phyloP scores from a whole-genome alignment of 2,329 filamentous ascomycete genomes.

The Colletotrichum orchidophilum region DNA sequence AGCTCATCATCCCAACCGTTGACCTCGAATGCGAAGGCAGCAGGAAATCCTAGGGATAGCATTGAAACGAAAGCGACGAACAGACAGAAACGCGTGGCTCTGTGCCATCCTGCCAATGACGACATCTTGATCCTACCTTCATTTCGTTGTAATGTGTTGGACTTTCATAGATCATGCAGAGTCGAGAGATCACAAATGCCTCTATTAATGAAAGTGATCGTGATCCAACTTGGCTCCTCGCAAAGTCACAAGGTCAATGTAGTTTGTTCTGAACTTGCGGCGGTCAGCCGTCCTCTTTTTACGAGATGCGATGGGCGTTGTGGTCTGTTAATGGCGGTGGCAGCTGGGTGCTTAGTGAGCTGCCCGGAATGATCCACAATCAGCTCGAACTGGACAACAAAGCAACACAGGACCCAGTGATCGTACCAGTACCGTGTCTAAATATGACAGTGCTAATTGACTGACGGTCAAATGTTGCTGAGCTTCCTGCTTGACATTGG shows the following conservation, averaged over 20 bases:
- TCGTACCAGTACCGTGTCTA: no score
- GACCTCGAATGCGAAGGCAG: background rate
- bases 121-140: background rate
- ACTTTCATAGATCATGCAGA: background rate
- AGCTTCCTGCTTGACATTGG: no score
- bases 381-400: background rate
- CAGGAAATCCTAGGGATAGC: background rate
- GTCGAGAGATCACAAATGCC: background rate
- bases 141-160: background rate
- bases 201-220: background rate
- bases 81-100: background rate
- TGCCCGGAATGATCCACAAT: background rate
- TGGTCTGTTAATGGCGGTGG: background rate
- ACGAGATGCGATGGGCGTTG: background rate
- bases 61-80: background rate
- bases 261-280: background rate
- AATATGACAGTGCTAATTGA: no score
- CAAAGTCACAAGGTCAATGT: background rate
- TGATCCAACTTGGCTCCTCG: background rate
- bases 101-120: background rate
- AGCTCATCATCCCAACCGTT: background rate
- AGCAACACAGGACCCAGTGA: no score
- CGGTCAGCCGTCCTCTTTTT: background rate
- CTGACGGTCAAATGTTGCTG: no score
- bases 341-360: background rate